Base-by-base conservation (phyloP, 441 rosid genomes). In the Gossypium lobatum region DNA sequence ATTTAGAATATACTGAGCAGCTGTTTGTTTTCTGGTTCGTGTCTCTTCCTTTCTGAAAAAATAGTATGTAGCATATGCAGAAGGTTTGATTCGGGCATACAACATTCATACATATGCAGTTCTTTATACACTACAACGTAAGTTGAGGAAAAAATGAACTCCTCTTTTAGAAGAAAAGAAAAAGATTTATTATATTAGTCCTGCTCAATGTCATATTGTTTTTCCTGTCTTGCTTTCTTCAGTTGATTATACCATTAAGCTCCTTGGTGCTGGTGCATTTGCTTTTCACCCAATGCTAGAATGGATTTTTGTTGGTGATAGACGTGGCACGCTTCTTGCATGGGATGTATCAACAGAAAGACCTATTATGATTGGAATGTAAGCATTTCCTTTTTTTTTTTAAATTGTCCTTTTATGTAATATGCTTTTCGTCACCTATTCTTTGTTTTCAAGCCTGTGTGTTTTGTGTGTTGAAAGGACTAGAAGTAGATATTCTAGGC, bases 261-360 rank as follows among this genome's bases (percentile, higher is more conserved):
- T 96, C 74, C 72, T 91, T 60, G 99, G 99, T 70, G 97, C 99
- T 59, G 88, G 97, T 77, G 88, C 99, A 48, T 92, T 96, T 80
- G 98, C 98, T 80, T 96, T 96, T 83, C 99, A 96, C 73, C 98
- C 98, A 2, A 88, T 88, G 60, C 80, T 96, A 78, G 99, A 96
- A 77, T 96, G 99, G 98, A 86, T 96, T 69, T 93, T 96, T 88
- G 97, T 96, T 81, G 98, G 99, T 78, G 98, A 96, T 86, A 91
- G 99, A 88, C 88, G 95, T 75, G 98, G 98, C 73, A 91, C 96
- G 31, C 92, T 96, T 79, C 81, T 96, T 85, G 98, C 98, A 2
- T 96, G 99, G 99, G 99, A 96, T 89, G 93, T 96, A 77, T 96
- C 99, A 78, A 92, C 97, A 13, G 98, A 96, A 82, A 93, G 98